Base-by-base conservation (phyloP, 208 protist species). In the Leishmania martiniquensis region DNA sequence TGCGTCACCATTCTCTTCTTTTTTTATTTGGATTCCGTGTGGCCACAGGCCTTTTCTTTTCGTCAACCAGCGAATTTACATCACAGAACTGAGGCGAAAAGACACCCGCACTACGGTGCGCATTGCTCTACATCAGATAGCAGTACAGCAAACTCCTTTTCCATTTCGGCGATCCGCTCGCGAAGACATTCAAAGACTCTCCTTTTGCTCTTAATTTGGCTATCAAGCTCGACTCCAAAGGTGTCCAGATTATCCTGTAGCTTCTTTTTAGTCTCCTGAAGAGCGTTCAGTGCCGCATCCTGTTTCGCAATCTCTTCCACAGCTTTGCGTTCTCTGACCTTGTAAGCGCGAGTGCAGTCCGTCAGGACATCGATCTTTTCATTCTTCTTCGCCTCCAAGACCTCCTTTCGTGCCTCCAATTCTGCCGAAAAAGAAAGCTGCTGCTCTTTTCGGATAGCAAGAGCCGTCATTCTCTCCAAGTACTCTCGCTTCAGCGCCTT, bases 261-360 rank as follows among this genome's bases (percentile, higher is more conserved):
- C 45, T 84, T 88, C 22, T 82, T 52, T 62, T 95, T 92, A 59
- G 93, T 87, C 15, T 96, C 92, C 34, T 89, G 84, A 54, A 95
- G 79, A 13, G 60, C 76, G 63, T 87, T 91, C 62, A 96, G 65
- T 4, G 76, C 49, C 3, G 76, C 78, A 69, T 97, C 92, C 3
- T 97, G 69, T n/a, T 59, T 59, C 49, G 85, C 89, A 59, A 95
- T 86, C 57, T 86, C 47, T 32, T 70, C 55, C 49, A 98, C 92
- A 52, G 82, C 83, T 20, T 87, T 82, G 42, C 85, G 81, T 79
- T 98, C 93, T 12, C 90, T 89, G 5, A 83, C 88, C 75, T 97
- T 98, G 85, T 96, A 87, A 62, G 95, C 89, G 29, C 95, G 86
- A n/a, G 87, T 92, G 78, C 81, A 94, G 75, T 98, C 95, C 0